Evolutionary conservation across 495 filamentous ascomycete species (phyloP), one percentile per base, ranked within the genome.

Genomic region (Penicillium steckii): DNA sequence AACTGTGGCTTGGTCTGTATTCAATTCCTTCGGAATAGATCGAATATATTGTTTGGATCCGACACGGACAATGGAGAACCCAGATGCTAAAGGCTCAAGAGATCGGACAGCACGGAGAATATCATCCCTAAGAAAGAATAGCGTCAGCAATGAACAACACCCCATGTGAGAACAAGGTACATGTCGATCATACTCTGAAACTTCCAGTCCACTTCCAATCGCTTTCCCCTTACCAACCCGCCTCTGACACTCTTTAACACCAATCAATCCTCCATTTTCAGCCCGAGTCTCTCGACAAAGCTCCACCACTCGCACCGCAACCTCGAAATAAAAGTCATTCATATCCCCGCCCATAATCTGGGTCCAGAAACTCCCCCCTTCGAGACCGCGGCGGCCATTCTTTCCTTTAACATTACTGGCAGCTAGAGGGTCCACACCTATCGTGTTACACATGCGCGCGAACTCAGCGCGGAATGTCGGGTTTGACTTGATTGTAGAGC

Each of bases 251-350:
- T 97, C 95, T 13, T 81, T 72, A 1, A 98, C 85, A 6, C 87
- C 89, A 51, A 97, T 87, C 59, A 98, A 66, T 0, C 94, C 94
- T 0, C 94, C 94, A 69, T 98, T 97, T 69, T 96, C 94, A 15
- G 82, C 82, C 48, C 95, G 79, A 32, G 92, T 96, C 45, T 83
- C 84, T 3, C 90, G 77, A 69, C 94, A 98, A 0, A 97, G 83
- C 70, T 97, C 94, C 7, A 98, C 95, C 6, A 97, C 90, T 24
- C 90, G 76, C 32, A 97, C 91, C 0, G 90, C 95, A 41, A 98
- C 80, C 72, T 95, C 93, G 67, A 97, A 97, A 68, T 97, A 97
- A 62, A 97, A 98, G 67, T 97, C 95, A 67, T 96, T 96, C 55
- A 97, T 93, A 59, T 84, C 89, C 18, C 87, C 80, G 1, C 94